These are phyloP conservation scores for Penicillium parvum DNA, from an alignment of 495 filamentous ascomycete species.

Conservation along the genomic window DNA sequence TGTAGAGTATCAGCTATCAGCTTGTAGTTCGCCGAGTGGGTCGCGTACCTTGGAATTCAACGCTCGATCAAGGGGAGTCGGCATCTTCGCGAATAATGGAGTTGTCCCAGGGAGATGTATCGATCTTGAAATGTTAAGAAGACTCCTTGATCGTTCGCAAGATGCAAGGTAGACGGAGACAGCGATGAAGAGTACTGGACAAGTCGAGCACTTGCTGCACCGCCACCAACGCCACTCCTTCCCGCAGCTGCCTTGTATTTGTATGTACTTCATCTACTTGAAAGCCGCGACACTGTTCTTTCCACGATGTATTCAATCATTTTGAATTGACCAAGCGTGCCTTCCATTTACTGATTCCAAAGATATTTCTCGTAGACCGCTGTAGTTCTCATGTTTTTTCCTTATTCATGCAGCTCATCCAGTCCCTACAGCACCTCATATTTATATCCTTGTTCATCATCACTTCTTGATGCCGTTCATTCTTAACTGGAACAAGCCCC, in stretches of 20 bases:
- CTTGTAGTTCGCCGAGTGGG: neutral
- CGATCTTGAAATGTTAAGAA: neutral
- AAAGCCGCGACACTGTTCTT: neutral
- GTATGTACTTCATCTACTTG: too few species aligned
- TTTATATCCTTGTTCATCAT: neutral
- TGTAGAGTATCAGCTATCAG: slow-evolving; percentile 22
- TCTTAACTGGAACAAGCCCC: neutral
- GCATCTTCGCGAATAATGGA: slow-evolving; percentile 34
- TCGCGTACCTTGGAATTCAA: slow-evolving; percentile 67
- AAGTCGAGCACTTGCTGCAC: slow-evolving; percentile 11
- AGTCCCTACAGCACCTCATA: too few species aligned
- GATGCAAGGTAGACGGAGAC: neutral
- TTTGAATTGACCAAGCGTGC: too few species aligned
- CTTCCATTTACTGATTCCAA: too few species aligned
- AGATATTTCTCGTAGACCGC: too few species aligned
- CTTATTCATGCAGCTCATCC: too few species aligned
- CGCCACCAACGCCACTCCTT: slow-evolving; percentile 16
- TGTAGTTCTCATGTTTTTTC: too few species aligned
- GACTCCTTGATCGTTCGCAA: neutral
- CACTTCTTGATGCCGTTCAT: neutral
- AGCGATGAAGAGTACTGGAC: slow-evolving; percentile 8
- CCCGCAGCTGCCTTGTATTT: neutral
- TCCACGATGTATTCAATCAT: too few species aligned
- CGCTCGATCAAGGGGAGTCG: slow-evolving; percentile 73
- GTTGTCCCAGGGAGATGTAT: neutral